phyloP scores from a whole-genome alignment of 2,329 filamentous ascomycete species.

The Apiospora sp. region DNA sequence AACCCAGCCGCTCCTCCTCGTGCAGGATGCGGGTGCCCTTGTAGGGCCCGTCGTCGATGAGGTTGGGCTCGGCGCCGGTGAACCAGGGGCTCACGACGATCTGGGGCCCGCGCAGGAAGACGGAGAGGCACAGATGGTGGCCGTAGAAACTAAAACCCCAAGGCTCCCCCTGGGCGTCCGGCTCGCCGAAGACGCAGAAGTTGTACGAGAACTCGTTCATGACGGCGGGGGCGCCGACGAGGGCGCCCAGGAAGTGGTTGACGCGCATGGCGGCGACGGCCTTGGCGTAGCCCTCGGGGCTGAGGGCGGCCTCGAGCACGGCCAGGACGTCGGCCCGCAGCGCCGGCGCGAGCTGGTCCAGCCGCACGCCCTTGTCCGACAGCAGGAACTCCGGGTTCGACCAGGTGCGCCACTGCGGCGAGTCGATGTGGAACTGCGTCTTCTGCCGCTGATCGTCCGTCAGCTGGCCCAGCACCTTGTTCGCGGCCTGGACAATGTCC shows the following conservation, averaged over 20 bases:
- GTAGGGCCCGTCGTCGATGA: constrained; percentile 71
- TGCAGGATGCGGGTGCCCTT: constrained; percentile 72
- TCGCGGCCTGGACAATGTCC: constrained; percentile 60
- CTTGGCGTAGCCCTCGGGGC: constrained; percentile 75
- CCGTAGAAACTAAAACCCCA: constrained; percentile 83
- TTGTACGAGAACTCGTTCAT: constrained; percentile 83
- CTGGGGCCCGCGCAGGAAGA: constrained; percentile 71
- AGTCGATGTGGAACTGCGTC: constrained; percentile 69
- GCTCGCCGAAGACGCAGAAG: constrained; percentile 73
- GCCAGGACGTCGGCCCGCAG: constrained; percentile 59
- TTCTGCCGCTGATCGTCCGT: constrained; percentile 55
- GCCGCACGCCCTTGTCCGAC: constrained; percentile 71
- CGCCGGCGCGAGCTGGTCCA: constrained; percentile 63
- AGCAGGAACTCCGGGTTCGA: constrained; percentile 79
- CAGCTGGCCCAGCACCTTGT: constrained; percentile 55
- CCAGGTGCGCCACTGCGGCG: constrained; percentile 75
- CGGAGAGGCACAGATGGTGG: constrained; percentile 78
- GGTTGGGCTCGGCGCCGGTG: constrained; percentile 81
- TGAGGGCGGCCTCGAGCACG: constrained; percentile 66
- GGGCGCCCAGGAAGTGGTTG: constrained; percentile 77
- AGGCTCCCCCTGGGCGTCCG: constrained; percentile 58
- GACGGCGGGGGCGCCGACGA: constrained; percentile 67
- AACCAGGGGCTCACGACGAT: constrained; percentile 79
- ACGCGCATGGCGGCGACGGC: constrained; percentile 74
- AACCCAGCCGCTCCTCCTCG: constrained; percentile 68